Percentiles rank a stretch among this genome's conserved stretches.
Evolutionary conservation across 306 rosid species (phyloP).

Genomic region (Citrullus colocynthis): DNA sequence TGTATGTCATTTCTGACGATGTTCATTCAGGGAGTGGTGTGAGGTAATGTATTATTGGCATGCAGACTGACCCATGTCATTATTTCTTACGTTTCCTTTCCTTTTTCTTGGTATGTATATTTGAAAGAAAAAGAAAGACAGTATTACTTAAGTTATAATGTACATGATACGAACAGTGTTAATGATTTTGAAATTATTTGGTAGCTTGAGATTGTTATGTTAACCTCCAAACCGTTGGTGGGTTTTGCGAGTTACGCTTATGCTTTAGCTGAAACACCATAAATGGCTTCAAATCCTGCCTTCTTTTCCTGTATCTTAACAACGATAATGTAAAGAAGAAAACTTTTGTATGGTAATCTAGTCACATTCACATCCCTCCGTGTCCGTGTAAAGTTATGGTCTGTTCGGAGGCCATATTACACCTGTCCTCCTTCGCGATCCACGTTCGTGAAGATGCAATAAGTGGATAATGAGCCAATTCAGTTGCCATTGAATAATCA

Average conservation of each 20-base stretch:
- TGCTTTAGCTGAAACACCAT: background rate
- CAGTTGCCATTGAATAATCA: background rate
- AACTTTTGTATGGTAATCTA: background rate
- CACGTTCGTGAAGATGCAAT: background rate
- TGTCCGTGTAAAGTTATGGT: background rate
- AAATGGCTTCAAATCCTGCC: background rate
- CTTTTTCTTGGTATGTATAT: background rate
- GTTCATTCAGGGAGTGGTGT: constrained; percentile 32
- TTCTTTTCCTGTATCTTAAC: background rate
- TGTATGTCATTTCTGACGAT: constrained; percentile 6
- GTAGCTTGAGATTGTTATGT: background rate
- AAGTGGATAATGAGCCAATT: background rate
- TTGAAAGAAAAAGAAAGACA: background rate
- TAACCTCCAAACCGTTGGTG: background rate
- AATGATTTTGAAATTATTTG: background rate
- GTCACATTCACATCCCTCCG: background rate
- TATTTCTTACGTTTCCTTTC: background rate
- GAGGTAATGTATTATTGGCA: constrained; percentile 16
- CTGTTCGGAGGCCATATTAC: background rate
- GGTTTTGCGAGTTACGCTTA: too few relatives aligned
- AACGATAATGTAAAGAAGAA: background rate
- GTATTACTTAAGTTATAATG: constrained; percentile 6
- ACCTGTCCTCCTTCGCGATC: background rate
- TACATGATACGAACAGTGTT: background rate
- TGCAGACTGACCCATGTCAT: constrained; percentile 7